Percentiles rank a stretch among this genome's conserved stretches.
Conservation (phyloP, 106 monocot genomes). For the Apostasia shenzhenica region DNA sequence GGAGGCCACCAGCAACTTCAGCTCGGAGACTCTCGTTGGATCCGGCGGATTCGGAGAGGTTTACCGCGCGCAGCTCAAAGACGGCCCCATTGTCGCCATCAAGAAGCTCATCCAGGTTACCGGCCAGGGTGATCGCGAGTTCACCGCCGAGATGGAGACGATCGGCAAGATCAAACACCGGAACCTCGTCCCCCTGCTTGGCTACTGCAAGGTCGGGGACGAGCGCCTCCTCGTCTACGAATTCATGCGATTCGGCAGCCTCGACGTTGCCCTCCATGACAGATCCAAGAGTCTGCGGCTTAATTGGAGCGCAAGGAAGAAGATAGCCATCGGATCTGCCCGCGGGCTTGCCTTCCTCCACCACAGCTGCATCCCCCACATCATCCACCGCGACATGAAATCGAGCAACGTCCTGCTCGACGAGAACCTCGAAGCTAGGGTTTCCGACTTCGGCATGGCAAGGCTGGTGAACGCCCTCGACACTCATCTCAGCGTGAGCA, state of each 20-base stretch:
- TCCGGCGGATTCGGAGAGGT: conserved; percentile 87
- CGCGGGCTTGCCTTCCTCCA: conserved; percentile 81
- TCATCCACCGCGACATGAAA: conserved; percentile 82
- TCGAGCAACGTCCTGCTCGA: conserved; percentile 76
- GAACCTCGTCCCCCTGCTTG: conserved; percentile 75
- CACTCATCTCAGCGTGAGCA: conserved; percentile 79
- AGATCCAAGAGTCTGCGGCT: conserved; percentile 14
- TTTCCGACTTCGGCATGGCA: conserved; percentile 89
- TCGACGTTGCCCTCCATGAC: conserved; percentile 50
- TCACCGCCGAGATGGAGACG: conserved; percentile 92
- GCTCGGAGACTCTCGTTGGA: conserved; percentile 60
- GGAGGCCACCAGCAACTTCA: conserved; percentile 82
- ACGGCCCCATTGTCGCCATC: conserved; percentile 55
- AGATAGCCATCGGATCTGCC: conserved; percentile 61
- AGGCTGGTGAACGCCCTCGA: conserved; percentile 61
- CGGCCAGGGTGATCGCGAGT: conserved; percentile 73
- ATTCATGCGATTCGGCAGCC: conserved; percentile 80
- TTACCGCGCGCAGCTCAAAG: conserved; percentile 63
- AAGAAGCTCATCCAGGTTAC: conserved; percentile 74
- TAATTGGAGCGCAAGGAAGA: conserved; percentile 61
- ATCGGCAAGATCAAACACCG: conserved; percentile 81
- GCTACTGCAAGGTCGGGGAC: conserved; percentile 84
- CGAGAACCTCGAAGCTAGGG: conserved; percentile 49
- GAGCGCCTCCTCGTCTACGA: conserved; percentile 78
- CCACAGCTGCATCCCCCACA: conserved; percentile 74